phyloP scores from a whole-genome alignment of 805 yeast genomes.

The Candida xyloterini region DNA sequence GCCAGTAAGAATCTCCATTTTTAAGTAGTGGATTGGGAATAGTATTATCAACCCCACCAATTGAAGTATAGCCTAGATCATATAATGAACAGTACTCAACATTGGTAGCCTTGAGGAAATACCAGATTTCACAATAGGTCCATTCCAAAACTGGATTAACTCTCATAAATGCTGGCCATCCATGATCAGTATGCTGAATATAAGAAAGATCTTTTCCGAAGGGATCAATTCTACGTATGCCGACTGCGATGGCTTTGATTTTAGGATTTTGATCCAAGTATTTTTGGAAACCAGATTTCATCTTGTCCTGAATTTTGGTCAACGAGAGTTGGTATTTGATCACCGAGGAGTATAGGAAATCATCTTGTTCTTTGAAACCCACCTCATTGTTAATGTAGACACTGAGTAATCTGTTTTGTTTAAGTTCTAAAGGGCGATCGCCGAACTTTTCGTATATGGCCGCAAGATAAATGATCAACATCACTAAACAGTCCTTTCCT shows the following conservation, averaged over 20 bases:
- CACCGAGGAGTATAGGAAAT: slow-evolving; percentile 59
- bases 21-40: slow-evolving; percentile 62
- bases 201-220: slow-evolving; percentile 57
- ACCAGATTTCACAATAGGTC: slow-evolving; percentile 85
- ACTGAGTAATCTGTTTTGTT: slow-evolving; percentile 35
- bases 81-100: slow-evolving; percentile 74
- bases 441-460: slow-evolving; percentile 33
- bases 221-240: slow-evolving; percentile 87
- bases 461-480: slow-evolving; percentile 73
- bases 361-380: slow-evolving; percentile 68
- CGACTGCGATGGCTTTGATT: slow-evolving; percentile 78
- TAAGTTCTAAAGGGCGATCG: slow-evolving; percentile 15
- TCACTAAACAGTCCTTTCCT: slow-evolving; percentile 93
- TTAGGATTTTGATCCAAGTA: slow-evolving; percentile 53
- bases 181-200: slow-evolving; percentile 76
- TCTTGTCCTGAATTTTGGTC: slow-evolving; percentile 38
- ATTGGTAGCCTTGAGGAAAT: slow-evolving; percentile 58
- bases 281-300: slow-evolving; percentile 67
- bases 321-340: slow-evolving; percentile 52
- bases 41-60: slow-evolving; percentile 78
- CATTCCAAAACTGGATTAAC: slow-evolving; percentile 88
- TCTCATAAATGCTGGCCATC: slow-evolving; percentile 87
- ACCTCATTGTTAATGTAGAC: slow-evolving; percentile 75
- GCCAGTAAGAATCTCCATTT: slow-evolving; percentile 32
- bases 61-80: slow-evolving; percentile 81